Percentiles rank a stretch among this genome's conserved stretches.
Conservation (phyloP, 176 grass and related monocot genomes). For the Eragrostis nindensis region DNA sequence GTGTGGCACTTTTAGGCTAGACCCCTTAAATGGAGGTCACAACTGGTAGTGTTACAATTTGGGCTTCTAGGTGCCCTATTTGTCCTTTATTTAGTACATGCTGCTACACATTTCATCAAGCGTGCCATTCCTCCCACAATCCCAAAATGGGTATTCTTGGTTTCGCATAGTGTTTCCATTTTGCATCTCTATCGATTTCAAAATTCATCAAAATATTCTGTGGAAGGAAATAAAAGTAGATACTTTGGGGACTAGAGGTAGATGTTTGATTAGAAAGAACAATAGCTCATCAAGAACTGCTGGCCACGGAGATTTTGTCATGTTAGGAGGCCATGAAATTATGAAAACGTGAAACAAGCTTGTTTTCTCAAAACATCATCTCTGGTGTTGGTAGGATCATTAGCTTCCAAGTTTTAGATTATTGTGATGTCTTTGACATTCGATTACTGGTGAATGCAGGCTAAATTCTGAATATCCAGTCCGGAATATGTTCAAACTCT, state of each 20-base stretch:
- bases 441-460: slow-evolving; percentile 54
- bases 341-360: too few species aligned
- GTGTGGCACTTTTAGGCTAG: background rate
- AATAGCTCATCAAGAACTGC: too few species aligned
- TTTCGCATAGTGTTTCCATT: too few species aligned
- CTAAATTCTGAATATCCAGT: slow-evolving; percentile 81
- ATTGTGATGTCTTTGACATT: slow-evolving; percentile 17
- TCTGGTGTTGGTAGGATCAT: slow-evolving; percentile 5
- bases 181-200: too few species aligned
- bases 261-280: slow-evolving; percentile 28
- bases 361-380: too few species aligned
- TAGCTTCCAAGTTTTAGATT: slow-evolving; percentile 22
- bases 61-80: background rate
- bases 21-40: background rate
- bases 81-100: background rate
- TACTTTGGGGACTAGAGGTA: too few species aligned
- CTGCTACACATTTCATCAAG: slow-evolving; percentile 2
- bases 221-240: too few species aligned
- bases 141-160: background rate
- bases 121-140: background rate
- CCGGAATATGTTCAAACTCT: slow-evolving; percentile 94
- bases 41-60: background rate
- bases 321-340: too few species aligned
- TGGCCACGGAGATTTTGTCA: too few species aligned
- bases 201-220: too few species aligned